Base-by-base conservation (phyloP, 179 eudicot species). In the Silene noctiflora region DNA sequence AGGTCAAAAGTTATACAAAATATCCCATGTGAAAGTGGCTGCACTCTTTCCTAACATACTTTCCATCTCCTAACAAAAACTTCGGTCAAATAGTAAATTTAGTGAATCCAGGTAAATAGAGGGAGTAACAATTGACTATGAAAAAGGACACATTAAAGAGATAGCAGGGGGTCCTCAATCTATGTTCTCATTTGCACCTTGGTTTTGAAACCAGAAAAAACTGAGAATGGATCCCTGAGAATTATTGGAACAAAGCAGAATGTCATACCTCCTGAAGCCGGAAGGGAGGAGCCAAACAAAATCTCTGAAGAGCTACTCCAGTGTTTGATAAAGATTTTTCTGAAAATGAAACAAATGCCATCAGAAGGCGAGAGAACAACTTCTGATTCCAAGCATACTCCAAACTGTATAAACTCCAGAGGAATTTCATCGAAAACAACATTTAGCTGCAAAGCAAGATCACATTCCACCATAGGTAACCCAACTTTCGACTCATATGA, bases 251-350 rank as follows among this genome's bases (percentile, higher is more conserved):
- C 71, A 63, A 77, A 61, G 72, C 76, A 55, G 70, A 79, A 67
- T 22, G 69, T 39, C 21, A 51, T 51, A 13, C 79, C 81, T 59
- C 73, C 68, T 2, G 86, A 87, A 78, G 83, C 71, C 8, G 73
- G 75, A 42, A 69, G 44, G 10, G 84, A 81, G 72, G 85, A 85
- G 33, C 93, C 97, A 77, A 94, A 90, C 77, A 83, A 78, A 84
- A 84, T 92, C 65, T 94, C 98, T 0, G 94, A 89, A 82, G 92
- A 94, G 59, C 87, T 94, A 67, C 80, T 94, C 44, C 82, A 84
- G 73, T 89, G 90, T 86, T 80, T 94, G 19, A 85, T 88, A 81
- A 84, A 85, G 77, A 83, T 89, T 77, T 88, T 86, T 79, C 78
- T 90, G 69, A 85, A 90, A 67, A 78, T 94, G 79, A 87, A 89